Conservation (phyloP, 2,329 filamentous ascomycete genomes). For the Leptographium wingfieldii region DNA sequence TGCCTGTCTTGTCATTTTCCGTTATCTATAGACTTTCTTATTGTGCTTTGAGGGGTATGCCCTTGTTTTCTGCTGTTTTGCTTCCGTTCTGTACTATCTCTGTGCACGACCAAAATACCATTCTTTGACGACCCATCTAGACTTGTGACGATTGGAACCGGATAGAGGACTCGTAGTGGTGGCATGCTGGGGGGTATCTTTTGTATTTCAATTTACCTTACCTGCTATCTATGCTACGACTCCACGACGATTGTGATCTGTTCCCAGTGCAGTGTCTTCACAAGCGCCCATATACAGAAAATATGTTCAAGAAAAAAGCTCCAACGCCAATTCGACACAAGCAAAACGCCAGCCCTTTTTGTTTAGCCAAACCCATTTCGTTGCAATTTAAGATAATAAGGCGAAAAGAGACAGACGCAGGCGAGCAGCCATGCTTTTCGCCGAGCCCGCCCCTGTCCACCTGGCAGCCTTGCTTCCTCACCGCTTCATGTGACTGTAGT, state of each 20-base stretch:
- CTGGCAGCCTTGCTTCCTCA: slow-evolving; percentile 10
- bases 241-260: too few relatives aligned
- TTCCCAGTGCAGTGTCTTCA: too few relatives aligned
- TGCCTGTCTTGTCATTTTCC: background rate
- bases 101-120: slow-evolving; percentile 1
- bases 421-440: too few relatives aligned
- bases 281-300: too few relatives aligned
- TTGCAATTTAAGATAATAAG: too few relatives aligned
- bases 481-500: slow-evolving; percentile 42
- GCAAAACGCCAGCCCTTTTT: background rate
- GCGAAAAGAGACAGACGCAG: too few relatives aligned
- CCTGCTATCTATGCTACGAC: background rate
- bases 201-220: background rate
- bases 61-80: background rate
- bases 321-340: background rate
- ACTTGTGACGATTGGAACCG: background rate
- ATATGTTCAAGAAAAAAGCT: background rate
- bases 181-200: background rate
- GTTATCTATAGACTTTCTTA: background rate
- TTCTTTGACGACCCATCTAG: background rate
- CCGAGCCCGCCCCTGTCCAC: background rate
- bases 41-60: background rate
- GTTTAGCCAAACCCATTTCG: background rate
- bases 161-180: too few relatives aligned
- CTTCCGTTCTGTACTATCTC: background rate